These are phyloP conservation scores for Orychophragmus violaceus DNA, from an alignment of 345 rosid genomes.

Conservation along the genomic window DNA sequence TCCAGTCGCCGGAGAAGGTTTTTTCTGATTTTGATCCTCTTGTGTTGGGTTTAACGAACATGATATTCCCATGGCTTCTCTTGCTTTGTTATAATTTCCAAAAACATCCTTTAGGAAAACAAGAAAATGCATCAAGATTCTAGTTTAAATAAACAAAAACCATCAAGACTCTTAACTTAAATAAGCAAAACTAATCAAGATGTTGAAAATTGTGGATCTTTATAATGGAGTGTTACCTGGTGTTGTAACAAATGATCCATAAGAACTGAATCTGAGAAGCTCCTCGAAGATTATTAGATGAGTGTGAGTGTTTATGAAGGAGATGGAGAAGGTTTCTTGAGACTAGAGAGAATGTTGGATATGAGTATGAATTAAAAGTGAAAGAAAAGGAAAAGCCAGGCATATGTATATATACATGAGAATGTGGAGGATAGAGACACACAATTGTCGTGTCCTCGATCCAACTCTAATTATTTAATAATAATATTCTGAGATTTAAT, in stretches of 20 bases:
- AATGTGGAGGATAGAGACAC: not conserved
- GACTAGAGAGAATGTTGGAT: slow-evolving; percentile 3
- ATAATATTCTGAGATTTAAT: not conserved
- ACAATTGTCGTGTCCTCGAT: not conserved
- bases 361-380: slow-evolving; percentile 15
- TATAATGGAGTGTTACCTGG: slow-evolving; percentile 13
- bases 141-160: not conserved
- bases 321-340: slow-evolving; percentile 17
- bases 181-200: not conserved
- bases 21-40: slow-evolving; percentile 16
- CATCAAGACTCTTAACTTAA: not conserved
- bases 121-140: slow-evolving; percentile 7
- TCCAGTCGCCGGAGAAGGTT: slow-evolving; percentile 8
- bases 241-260: slow-evolving; percentile 29
- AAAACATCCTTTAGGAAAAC: slow-evolving; percentile 17
- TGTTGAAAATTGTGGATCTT: not conserved
- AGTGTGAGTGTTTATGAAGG: not conserved
- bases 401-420: slow-evolving; percentile 22
- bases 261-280: slow-evolving; percentile 14
- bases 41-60: slow-evolving; percentile 18
- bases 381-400: slow-evolving; percentile 23
- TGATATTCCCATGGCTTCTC: slow-evolving; percentile 25
- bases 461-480: not conserved
- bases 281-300: slow-evolving; percentile 8
- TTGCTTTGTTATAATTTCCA: slow-evolving; percentile 20